Conservation (phyloP, 352 stramenopile species). For the Blastocystis sp. region DNA sequence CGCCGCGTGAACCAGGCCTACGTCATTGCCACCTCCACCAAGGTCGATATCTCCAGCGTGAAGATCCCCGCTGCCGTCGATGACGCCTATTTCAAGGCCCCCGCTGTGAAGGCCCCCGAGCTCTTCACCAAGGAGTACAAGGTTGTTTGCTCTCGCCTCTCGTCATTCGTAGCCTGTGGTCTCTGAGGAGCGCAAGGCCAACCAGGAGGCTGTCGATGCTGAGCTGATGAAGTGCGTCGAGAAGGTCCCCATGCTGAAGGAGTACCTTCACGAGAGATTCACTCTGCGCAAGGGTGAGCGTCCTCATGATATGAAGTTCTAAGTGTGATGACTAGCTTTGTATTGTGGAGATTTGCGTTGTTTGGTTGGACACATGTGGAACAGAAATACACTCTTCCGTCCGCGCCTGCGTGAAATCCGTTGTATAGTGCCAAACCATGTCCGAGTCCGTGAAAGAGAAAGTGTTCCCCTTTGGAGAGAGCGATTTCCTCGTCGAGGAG, state of each 20-base stretch:
- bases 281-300: constrained; percentile 92
- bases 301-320: constrained; percentile 98
- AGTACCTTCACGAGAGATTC: constrained; percentile 97
- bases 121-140: constrained; percentile 82
- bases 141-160: constrained; percentile 85
- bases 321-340: constrained; percentile 74
- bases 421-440: background rate
- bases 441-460: constrained; percentile 48
- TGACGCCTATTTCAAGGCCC: constrained; percentile 90
- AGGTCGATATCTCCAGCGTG: constrained; percentile 88
- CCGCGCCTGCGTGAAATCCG: background rate
- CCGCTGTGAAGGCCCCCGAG: constrained; percentile 83
- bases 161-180: constrained; percentile 86
- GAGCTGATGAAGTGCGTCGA: constrained; percentile 79
- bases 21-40: constrained; percentile 95
- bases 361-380: background rate
- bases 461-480: constrained; percentile 54
- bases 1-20: constrained; percentile 96
- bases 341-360: constrained; percentile 51
- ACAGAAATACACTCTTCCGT: background rate
- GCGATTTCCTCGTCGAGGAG: constrained; percentile 62
- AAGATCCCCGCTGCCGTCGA: constrained; percentile 84
- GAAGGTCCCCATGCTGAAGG: constrained; percentile 88
- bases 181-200: constrained; percentile 92
- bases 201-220: constrained; percentile 95